phyloP scores from a whole-genome alignment of 345 rosid genomes.

The Lenwebbia sp. region DNA sequence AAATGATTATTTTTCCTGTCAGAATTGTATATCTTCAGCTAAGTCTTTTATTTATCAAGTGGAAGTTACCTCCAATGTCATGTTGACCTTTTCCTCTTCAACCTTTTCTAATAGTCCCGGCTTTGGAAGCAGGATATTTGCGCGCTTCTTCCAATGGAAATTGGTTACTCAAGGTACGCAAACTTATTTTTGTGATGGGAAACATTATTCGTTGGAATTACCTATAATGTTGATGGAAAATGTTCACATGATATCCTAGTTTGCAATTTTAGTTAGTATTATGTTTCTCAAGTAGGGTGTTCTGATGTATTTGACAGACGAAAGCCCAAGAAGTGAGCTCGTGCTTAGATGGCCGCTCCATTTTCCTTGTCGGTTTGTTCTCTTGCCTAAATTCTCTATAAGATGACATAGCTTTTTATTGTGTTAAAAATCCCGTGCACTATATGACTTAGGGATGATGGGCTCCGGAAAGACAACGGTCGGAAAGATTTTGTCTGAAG shows the following conservation, averaged over 20 bases:
- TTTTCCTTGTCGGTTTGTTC: conserved; percentile 45
- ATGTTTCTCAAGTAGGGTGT: background rate
- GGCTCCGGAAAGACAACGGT: conserved; percentile 47
- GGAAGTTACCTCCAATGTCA: background rate
- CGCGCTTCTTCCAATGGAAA: conserved; percentile 11
- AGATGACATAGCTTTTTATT: background rate
- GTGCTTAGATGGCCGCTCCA: conserved; percentile 17
- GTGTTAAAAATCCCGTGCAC: background rate
- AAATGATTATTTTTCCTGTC: background rate
- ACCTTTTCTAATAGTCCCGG: conserved; percentile 2
- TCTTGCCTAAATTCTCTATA: background rate
- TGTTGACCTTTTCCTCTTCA: background rate
- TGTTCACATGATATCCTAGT: background rate
- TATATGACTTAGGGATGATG: conserved; percentile 33
- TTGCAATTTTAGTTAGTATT: background rate
- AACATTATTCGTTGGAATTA: background rate
- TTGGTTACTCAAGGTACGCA: conserved; percentile 23
- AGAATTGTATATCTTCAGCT: background rate
- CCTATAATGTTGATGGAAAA: background rate
- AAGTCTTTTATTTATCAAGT: background rate
- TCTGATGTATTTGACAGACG: conserved; percentile 11
- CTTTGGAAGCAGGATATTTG: conserved; percentile 5
- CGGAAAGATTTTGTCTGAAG: conserved; percentile 30
- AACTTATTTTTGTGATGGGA: background rate
- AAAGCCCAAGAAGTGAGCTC: conserved; percentile 18